These are phyloP conservation scores for Didymella arachidicola DNA, from an alignment of 2,329 filamentous ascomycete genomes.

Conservation along the genomic window DNA sequence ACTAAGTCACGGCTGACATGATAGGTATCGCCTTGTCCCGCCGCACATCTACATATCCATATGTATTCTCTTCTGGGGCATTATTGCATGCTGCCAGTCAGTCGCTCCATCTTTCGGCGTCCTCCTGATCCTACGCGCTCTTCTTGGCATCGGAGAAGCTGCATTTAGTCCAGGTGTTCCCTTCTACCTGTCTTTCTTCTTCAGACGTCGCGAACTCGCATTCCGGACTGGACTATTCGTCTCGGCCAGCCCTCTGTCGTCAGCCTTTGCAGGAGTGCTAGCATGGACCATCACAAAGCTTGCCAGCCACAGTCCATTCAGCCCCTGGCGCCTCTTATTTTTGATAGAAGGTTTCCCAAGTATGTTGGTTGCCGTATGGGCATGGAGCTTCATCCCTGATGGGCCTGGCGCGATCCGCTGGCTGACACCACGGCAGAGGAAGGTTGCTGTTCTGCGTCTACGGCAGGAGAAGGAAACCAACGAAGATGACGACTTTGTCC, in stretches of 20 bases:
- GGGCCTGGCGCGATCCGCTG: slow-evolving; percentile 62
- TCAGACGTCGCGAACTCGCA: slow-evolving; percentile 74
- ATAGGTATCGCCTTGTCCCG: slow-evolving; percentile 63
- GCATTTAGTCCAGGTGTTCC: slow-evolving; percentile 70
- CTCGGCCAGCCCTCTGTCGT: slow-evolving; percentile 71
- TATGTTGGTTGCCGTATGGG: slow-evolving; percentile 74
- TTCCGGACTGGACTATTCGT: slow-evolving; percentile 87
- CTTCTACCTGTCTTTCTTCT: slow-evolving; percentile 71
- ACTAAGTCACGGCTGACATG: slow-evolving; percentile 1
- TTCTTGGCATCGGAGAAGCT: slow-evolving; percentile 66
- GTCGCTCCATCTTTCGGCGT: slow-evolving; percentile 56
- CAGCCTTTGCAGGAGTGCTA: slow-evolving; percentile 76
- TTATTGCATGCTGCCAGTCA: slow-evolving; percentile 76
- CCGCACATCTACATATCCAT: slow-evolving; percentile 68
- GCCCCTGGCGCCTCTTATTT: slow-evolving; percentile 86
- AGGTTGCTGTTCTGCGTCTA: slow-evolving; percentile 75
- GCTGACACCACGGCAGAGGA: slow-evolving; percentile 57
- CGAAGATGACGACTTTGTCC: slow-evolving; percentile 34
- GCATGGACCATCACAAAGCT: slow-evolving; percentile 80
- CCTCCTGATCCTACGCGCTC: slow-evolving; percentile 68
- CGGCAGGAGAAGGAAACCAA: slow-evolving; percentile 57
- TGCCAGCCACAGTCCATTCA: slow-evolving; percentile 71
- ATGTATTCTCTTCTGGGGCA: slow-evolving; percentile 80
- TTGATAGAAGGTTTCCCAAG: slow-evolving; percentile 86
- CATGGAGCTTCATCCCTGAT: slow-evolving; percentile 80